Conservation (phyloP, 2,329 filamentous ascomycete species). For the Dactylellina parvicollis region DNA sequence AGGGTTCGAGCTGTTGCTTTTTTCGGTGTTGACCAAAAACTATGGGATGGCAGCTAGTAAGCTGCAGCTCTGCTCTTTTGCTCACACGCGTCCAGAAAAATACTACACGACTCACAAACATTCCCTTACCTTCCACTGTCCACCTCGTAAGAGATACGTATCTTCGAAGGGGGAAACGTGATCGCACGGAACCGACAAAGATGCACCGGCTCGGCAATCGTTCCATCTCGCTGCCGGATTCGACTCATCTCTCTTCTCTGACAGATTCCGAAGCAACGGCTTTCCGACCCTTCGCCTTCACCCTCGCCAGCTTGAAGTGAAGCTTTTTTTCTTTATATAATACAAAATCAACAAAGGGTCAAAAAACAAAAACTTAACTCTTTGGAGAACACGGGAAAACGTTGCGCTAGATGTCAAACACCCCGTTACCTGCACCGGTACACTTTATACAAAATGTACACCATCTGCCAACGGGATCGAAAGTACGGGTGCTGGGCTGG, state of each 20-base stretch:
- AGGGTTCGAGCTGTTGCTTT: too few relatives aligned
- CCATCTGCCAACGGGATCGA: constrained; percentile 25
- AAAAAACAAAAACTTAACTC: too few relatives aligned
- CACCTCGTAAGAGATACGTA: too few relatives aligned
- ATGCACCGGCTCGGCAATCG: not conserved
- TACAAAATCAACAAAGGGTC: too few relatives aligned
- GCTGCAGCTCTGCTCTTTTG: too few relatives aligned
- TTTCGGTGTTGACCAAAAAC: too few relatives aligned
- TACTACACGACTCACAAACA: not conserved
- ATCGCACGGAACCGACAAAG: not conserved
- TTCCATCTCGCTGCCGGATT: not conserved
- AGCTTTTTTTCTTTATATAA: too few relatives aligned
- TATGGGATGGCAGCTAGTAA: too few relatives aligned
- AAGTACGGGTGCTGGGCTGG: constrained; percentile 38
- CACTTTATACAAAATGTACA: constrained; percentile 47
- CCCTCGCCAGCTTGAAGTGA: too few relatives aligned
- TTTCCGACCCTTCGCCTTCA: too few relatives aligned
- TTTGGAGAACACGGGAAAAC: not conserved
- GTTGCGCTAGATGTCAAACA: constrained; percentile 38
- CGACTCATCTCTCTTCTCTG: not conserved
- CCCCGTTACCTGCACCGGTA: constrained; percentile 33
- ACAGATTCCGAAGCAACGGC: not conserved
- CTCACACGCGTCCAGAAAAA: not conserved
- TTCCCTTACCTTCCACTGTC: too few relatives aligned
- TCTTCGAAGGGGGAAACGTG: not conserved